Conservation (phyloP, 2,329 filamentous ascomycete species). For the Aspergillus neotritici region DNA sequence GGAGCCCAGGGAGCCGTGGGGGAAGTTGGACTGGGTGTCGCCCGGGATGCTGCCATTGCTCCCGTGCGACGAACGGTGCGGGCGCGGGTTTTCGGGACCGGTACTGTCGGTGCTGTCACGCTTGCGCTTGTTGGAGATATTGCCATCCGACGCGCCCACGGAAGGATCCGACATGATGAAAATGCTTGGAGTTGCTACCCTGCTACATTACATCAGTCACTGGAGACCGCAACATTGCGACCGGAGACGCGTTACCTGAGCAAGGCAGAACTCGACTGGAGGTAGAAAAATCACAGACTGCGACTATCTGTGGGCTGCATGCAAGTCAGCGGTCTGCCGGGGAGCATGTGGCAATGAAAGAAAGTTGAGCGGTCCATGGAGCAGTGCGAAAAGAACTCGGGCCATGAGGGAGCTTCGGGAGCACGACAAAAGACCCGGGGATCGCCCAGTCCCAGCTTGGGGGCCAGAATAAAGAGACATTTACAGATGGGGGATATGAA, state of each 20-base stretch:
- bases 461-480: too few species aligned
- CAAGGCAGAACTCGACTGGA: background rate
- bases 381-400: too few species aligned
- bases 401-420: too few species aligned
- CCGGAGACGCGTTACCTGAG: conserved; percentile 1
- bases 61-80: conserved; percentile 38
- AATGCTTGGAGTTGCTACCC: conserved; percentile 1
- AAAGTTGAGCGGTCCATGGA: too few species aligned
- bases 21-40: conserved; percentile 30
- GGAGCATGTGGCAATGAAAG: too few species aligned
- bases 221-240: background rate
- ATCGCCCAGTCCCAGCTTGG: too few species aligned
- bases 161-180: conserved; percentile 35
- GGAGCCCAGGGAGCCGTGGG: conserved; percentile 29
- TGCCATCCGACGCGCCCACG: conserved; percentile 32
- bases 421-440: too few species aligned
- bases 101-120: conserved; percentile 36
- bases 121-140: conserved; percentile 36
- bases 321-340: too few species aligned
- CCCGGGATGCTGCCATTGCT: conserved; percentile 36
- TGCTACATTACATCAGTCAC: background rate
- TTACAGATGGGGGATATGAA: too few species aligned
- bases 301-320: too few species aligned
- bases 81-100: conserved; percentile 36
- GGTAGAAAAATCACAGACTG: too few species aligned